A percentile compares a stretch with the other conserved stretches of the same genome.
Conservation (phyloP, 2,329 filamentous ascomycete genomes). For the Neonectria punicea region DNA sequence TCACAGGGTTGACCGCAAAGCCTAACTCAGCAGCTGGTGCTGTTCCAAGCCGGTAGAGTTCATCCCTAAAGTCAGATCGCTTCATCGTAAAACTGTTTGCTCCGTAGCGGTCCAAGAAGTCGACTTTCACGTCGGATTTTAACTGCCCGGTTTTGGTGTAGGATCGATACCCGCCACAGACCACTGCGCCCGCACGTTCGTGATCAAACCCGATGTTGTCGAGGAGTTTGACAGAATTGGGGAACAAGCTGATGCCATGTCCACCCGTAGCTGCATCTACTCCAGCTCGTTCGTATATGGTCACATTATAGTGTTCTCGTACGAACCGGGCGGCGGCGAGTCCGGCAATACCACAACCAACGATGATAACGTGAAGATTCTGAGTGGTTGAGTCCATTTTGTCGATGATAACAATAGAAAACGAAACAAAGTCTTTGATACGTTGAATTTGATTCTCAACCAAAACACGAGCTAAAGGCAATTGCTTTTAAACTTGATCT, state of each 20-base stretch:
- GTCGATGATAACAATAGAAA: no score
- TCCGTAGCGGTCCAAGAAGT: slow-evolving; percentile 11
- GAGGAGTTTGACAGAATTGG: slow-evolving; percentile 16
- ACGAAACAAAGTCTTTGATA: no score
- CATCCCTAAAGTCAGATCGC: slow-evolving; percentile 14
- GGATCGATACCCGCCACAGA: slow-evolving; percentile 5
- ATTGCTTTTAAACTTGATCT: neutral
- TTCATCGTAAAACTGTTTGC: slow-evolving; percentile 20
- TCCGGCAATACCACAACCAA: slow-evolving; percentile 14
- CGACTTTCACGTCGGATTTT: slow-evolving; percentile 12
- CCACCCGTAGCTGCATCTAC: slow-evolving; percentile 18
- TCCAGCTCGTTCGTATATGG: slow-evolving; percentile 16
- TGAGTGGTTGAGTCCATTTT: neutral
- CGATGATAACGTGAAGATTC: slow-evolving; percentile 16
- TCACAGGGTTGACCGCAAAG: slow-evolving; percentile 3
- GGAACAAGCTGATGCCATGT: slow-evolving; percentile 18
- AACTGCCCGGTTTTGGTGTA: slow-evolving; percentile 11
- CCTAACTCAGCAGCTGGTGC: neutral
- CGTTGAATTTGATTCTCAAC: neutral
- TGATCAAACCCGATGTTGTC: slow-evolving; percentile 12
- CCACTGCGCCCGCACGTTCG: slow-evolving; percentile 4
- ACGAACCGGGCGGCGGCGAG: slow-evolving; percentile 15
- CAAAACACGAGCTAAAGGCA: neutral
- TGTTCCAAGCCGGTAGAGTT: slow-evolving; percentile 10
- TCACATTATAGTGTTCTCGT: slow-evolving; percentile 13